Conservation (phyloP, 768 basidiomycete species). For the Agrocybe chaxingu region DNA sequence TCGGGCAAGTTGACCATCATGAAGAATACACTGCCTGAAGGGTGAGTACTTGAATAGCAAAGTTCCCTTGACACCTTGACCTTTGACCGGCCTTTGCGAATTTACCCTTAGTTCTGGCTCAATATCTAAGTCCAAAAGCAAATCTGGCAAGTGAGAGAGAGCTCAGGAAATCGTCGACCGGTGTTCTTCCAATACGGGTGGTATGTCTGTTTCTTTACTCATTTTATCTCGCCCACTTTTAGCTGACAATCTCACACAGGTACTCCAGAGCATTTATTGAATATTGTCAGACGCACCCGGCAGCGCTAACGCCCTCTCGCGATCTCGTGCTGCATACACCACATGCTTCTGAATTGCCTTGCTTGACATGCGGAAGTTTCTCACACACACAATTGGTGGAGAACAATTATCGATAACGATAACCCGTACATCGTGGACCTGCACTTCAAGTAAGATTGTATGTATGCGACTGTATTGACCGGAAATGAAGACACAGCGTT, state of each 20-base stretch:
- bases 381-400: too few species aligned
- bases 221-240: neutral
- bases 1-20: constrained; percentile 90
- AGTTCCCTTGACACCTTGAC: too few species aligned
- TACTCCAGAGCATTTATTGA: constrained; percentile 1
- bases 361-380: too few species aligned
- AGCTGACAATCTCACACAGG: neutral
- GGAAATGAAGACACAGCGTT: too few species aligned
- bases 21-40: constrained; percentile 59
- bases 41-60: constrained; percentile 24
- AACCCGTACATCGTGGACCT: too few species aligned
- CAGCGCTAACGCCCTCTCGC: constrained; percentile 7
- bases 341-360: neutral
- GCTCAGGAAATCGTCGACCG: neutral
- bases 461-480: too few species aligned
- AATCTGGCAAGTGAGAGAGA: constrained; percentile 14
- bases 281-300: neutral
- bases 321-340: neutral
- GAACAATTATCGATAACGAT: too few species aligned
- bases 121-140: constrained; percentile 12
- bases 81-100: neutral
- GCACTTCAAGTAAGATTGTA: too few species aligned
- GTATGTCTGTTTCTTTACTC: neutral
- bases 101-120: constrained; percentile 1
- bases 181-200: neutral